Evolutionary conservation across 2,329 filamentous ascomycete species (phyloP), one percentile per base, ranked within the genome.

Genomic region (Bipolaris gigantea): DNA sequence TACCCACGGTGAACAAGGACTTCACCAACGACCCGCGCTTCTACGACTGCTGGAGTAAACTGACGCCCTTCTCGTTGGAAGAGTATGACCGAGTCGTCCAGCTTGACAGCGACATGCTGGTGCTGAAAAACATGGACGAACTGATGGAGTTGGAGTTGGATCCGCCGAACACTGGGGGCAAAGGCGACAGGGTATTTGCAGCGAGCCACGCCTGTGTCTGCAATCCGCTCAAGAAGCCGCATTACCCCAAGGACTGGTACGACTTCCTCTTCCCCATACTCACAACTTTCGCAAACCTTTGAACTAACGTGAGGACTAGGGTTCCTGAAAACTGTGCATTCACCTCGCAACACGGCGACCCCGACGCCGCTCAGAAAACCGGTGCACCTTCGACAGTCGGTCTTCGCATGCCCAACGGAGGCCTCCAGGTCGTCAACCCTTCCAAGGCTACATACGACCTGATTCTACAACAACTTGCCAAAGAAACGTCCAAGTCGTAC

Each of bases 31-130:
- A 96, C 74, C 86, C 88, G 45, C 87, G 92, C 63, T 96, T 96
- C 81, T 88, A 90, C 76, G 90, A 95, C 75, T 92, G 88, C 80
- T 96, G 91, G 90, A 89, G 83, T 74, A 96, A 96, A 76, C 83
- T 96, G 25, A 84, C 87, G 15, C 85, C 89, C 5, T 96, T 95
- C 73, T 86, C 84, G 19, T 80, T 96, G 30, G 81, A 81, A 16
- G 85, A 92, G 71, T 96, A 92, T 76, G 81, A 87, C 23, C 84
- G 91, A 36, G 84, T 96, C 32, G 89, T 95, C 33, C 89, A 91
- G 76, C 81, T 96, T 50, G 92, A 96, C 76, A 89, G 87, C 67
- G 92, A 96, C 77, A 96, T 96, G 91, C 77, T 96, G 46, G 85
- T 90, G 7, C 75, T 87, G 61, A 81, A 81, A 66, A 95, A 95